Evolutionary conservation across 441 rosid species (phyloP), one percentile per base, ranked within the genome.

Genomic region (Populus hybrid): DNA sequence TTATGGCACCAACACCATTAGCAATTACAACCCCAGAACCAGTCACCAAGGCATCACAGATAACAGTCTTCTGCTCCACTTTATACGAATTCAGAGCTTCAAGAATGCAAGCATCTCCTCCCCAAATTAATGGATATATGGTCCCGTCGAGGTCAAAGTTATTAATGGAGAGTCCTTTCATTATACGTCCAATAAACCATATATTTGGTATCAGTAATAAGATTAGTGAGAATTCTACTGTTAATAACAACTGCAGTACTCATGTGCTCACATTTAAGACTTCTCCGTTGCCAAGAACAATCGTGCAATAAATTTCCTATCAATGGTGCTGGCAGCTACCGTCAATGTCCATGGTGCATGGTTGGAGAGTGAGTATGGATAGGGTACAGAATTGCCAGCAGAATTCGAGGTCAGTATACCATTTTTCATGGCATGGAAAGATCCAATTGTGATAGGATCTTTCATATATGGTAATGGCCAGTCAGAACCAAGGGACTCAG

Each of bases 311-410:
- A 94, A 94, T 79, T 88, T 89, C 75, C 98, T 82, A 81, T 93
- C 99, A 32, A 92, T 93, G 8, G 97, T 94, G 78, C 85, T 90
- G 23, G 97, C 98, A 50, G 93, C 97, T 24, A 93, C 99, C 0
- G 99, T 92, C 84, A 94, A 50, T 34, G 88, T 81, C 99, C 99
- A 94, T 7, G 98, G 95, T 24, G 94, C 92, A 9, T 76, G 57
- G 40, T 92, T 94, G 40, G 86, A 82, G 50, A 84, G 90, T 0
- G 94, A 63, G n/a, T 82, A 86, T 2, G 72, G 81, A 28, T 6
- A 3, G n/a, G 99, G 93, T 4, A 97, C 98, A 24, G 82, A 85
- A 74, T 94, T 94, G 59, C 99, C 98, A 0, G 94, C 95, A 8
- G 99, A 93, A 84, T 90, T 88, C 8, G 90, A 85, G 81, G 92